phyloP scores from a whole-genome alignment of 2,329 filamentous ascomycete species.

The Neurospora sp. region DNA sequence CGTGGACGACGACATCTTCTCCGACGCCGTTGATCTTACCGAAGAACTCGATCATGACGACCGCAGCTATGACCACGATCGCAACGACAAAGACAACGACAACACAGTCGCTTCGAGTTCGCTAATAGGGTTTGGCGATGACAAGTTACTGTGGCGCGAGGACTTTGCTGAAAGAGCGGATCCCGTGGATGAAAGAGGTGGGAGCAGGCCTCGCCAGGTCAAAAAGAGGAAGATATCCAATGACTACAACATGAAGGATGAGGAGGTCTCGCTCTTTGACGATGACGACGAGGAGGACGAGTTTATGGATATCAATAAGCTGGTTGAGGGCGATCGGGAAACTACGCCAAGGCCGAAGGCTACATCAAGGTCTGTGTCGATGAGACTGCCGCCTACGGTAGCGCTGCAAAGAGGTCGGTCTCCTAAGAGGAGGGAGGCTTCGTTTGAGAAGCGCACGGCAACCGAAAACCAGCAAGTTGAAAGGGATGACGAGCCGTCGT shows the following conservation, averaged over 20 bases:
- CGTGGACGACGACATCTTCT: constrained; percentile 15
- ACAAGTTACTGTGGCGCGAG: constrained; percentile 33
- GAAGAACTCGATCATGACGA: constrained; percentile 9
- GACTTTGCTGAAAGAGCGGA: constrained; percentile 30
- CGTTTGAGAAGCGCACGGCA: background rate
- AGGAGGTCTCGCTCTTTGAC: constrained; percentile 8
- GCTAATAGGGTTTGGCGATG: constrained; percentile 24
- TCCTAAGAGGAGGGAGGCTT: background rate
- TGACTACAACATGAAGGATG: constrained; percentile 31
- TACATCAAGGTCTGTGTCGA: background rate
- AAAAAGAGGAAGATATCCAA: constrained; percentile 42
- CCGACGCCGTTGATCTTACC: constrained; percentile 16
- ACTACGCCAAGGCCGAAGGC: background rate
- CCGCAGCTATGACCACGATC: background rate
- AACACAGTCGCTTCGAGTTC: constrained; percentile 17
- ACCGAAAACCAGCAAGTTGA: background rate
- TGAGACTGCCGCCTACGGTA: background rate
- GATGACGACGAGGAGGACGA: constrained; percentile 31
- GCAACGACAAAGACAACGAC: background rate
- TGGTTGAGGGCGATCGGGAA: constrained; percentile 2
- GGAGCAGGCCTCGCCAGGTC: constrained; percentile 11
- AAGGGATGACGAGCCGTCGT: background rate
- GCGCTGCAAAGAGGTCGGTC: background rate
- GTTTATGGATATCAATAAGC: constrained; percentile 45
- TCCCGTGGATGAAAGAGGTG: constrained; percentile 24